Evolutionary conservation across 73 alveolate species (phyloP).

Genomic region (Paramecium biaurelia): DNA sequence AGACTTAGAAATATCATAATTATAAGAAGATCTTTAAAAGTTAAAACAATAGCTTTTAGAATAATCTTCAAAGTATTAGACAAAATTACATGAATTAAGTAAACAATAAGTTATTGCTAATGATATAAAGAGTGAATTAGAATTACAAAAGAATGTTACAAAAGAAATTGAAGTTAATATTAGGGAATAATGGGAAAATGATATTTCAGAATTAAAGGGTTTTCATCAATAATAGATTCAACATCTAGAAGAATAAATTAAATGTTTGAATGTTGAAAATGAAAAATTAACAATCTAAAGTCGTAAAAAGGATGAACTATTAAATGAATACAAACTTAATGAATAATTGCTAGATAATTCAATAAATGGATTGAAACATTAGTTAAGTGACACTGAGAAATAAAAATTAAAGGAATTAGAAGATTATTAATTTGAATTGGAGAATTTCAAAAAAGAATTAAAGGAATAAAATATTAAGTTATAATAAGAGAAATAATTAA

Average conservation of each 20-base stretch:
- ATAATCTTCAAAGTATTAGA: not conserved
- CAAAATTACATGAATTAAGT: not conserved
- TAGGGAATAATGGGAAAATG: not conserved
- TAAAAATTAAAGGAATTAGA: not conserved
- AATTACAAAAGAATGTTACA: not conserved
- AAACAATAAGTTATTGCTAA: not conserved
- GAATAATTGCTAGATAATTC: not conserved
- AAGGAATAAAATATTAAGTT: not conserved
- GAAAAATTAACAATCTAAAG: not conserved
- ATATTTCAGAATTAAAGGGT: not conserved
- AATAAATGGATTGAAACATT: not conserved
- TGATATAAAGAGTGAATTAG: constrained; percentile 1
- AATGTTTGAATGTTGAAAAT: not conserved
- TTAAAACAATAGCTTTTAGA: not conserved
- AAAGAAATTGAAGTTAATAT: not conserved
- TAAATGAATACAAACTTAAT: not conserved
- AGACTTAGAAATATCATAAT: not conserved
- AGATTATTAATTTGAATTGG: not conserved
- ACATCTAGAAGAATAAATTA: not conserved
- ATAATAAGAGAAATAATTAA: not conserved
- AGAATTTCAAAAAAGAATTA: constrained; percentile 5
- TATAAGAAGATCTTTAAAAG: not conserved
- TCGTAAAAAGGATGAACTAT: not conserved
- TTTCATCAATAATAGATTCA: not conserved
- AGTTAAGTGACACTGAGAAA: not conserved